phyloP scores from a whole-genome alignment of 345 rosid genomes.

The Nasturtium officinale region DNA sequence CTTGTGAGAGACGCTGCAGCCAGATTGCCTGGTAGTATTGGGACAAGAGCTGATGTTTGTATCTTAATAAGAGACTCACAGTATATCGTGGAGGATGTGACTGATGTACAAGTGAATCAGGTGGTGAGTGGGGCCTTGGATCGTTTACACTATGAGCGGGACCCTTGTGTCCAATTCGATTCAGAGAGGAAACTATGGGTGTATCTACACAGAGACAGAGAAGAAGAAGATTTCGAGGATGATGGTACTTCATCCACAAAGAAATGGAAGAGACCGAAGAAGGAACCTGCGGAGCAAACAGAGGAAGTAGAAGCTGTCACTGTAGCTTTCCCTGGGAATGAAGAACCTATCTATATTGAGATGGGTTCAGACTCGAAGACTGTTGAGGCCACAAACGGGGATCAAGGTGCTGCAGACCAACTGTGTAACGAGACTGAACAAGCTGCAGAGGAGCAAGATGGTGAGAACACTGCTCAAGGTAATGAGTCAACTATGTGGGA shows the following conservation, averaged over 20 bases:
- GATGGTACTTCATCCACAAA: slow-evolving; percentile 99
- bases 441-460: slow-evolving; percentile 53
- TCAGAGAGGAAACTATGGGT: slow-evolving; percentile 97
- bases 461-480: slow-evolving; percentile 48
- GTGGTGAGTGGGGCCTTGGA: slow-evolving; percentile 99
- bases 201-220: slow-evolving; percentile 92
- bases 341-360: slow-evolving; percentile 67
- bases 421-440: slow-evolving; percentile 49
- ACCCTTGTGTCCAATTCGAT: slow-evolving; percentile 97
- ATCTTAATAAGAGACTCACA: slow-evolving; percentile 95
- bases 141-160: slow-evolving; percentile 97
- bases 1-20: slow-evolving; percentile 99
- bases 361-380: slow-evolving; percentile 66
- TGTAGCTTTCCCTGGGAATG: slow-evolving; percentile 59
- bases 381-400: slow-evolving; percentile 57
- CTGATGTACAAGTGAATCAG: slow-evolving; percentile 91
- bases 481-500: slow-evolving; percentile 67
- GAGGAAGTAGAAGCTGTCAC: slow-evolving; percentile 72
- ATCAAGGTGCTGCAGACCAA: slow-evolving; percentile 49
- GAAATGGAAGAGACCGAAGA: slow-evolving; percentile 98
- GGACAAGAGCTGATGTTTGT: slow-evolving; percentile 99
- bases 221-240: slow-evolving; percentile 99
- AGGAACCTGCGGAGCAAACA: slow-evolving; percentile 80
- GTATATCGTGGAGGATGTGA: slow-evolving; percentile 86
- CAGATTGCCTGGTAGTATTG: slow-evolving; percentile 97